Percentiles rank a stretch among this genome's conserved stretches.
Conservation (phyloP, 768 basidiomycete genomes). For the Collybia mongolica region DNA sequence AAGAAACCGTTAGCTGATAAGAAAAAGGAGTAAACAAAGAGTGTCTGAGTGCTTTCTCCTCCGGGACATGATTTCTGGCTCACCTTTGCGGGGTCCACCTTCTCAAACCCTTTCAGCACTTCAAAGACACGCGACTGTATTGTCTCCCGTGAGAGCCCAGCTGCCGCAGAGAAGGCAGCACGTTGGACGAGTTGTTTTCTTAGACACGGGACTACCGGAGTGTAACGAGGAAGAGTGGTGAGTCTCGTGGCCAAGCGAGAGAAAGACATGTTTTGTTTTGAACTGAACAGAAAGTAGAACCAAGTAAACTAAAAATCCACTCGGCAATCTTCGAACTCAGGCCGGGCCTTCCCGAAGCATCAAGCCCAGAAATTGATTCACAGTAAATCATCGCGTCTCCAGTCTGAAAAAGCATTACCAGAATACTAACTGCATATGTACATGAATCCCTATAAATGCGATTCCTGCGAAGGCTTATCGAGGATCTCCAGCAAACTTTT, state of each 20-base stretch:
- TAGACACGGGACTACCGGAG: constrained; percentile 30
- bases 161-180: constrained; percentile 64
- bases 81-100: constrained; percentile 78
- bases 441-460: too few species aligned
- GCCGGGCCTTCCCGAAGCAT: too few species aligned
- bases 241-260: constrained; percentile 49
- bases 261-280: constrained; percentile 45
- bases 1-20: constrained; percentile 22
- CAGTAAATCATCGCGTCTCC: too few species aligned
- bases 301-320: too few species aligned
- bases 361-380: too few species aligned
- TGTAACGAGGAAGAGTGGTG: constrained; percentile 39
- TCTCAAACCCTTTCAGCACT: constrained; percentile 86
- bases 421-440: too few species aligned
- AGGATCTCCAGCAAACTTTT: too few species aligned
- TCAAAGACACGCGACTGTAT: constrained; percentile 79
- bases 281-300: too few species aligned
- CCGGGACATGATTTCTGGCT: not conserved
- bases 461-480: too few species aligned
- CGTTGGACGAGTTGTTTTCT: constrained; percentile 39
- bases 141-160: constrained; percentile 61
- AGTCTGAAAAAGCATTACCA: too few species aligned
- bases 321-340: too few species aligned
- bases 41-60: not conserved
- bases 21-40: too few species aligned